Percentiles rank a stretch among this genome's conserved stretches.
Evolutionary conservation across 257 asterid genomes (phyloP).

Genomic region (Primulina huaijiensis): DNA sequence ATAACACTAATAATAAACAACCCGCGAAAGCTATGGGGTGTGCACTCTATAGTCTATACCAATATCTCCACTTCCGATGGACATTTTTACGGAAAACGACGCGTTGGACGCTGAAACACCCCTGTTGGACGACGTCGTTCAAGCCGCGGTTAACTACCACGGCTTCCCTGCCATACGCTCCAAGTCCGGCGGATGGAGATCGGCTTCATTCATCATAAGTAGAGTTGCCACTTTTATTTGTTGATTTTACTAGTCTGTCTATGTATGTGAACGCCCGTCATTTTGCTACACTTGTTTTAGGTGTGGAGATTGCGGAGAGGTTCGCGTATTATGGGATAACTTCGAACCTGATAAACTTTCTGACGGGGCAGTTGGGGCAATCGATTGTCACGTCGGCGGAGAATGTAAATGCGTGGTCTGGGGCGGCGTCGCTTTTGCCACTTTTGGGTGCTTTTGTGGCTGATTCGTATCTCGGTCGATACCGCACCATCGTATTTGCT

Average conservation of each 20-base stretch:
- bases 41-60: no score
- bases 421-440: slow-evolving; percentile 34
- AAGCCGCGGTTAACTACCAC: slow-evolving; percentile 46
- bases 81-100: no score
- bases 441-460: slow-evolving; percentile 43
- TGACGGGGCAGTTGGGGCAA: slow-evolving; percentile 42
- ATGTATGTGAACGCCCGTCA: no score
- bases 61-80: no score
- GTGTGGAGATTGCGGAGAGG: slow-evolving; percentile 40
- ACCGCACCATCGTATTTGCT: slow-evolving; percentile 32
- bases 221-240: neutral
- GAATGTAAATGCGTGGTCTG: slow-evolving; percentile 39
- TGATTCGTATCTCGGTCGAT: slow-evolving; percentile 40
- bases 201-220: slow-evolving; percentile 33
- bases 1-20: no score
- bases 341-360: slow-evolving; percentile 37
- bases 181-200: slow-evolving; percentile 43
- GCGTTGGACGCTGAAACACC: no score
- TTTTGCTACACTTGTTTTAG: neutral
- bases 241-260: no score
- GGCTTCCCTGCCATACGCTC: slow-evolving; percentile 40
- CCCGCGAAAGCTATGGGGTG: no score
- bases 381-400: slow-evolving; percentile 45
- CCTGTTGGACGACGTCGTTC: slow-evolving; percentile 33
- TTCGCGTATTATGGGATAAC: slow-evolving; percentile 39